Evolutionary conservation across 2,329 filamentous ascomycete genomes (phyloP).

Genomic region (Fusarium veterinarium): DNA sequence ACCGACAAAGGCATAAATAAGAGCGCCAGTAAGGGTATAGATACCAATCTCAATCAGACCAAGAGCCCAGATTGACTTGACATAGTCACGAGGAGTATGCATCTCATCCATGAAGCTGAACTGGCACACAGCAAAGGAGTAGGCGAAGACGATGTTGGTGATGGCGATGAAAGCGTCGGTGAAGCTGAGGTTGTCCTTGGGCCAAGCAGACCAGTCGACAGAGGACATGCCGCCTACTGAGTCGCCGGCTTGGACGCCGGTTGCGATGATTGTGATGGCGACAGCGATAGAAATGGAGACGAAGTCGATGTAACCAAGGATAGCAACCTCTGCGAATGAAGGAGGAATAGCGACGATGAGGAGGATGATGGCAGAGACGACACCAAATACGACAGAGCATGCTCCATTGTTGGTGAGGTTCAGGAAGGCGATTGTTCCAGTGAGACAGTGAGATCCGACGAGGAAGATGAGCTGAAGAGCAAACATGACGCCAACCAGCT

Average conservation of each 20-base stretch:
- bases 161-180: constrained; percentile 69
- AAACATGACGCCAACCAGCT: constrained; percentile 69
- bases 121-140: constrained; percentile 66
- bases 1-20: constrained; percentile 78
- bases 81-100: constrained; percentile 60
- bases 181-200: constrained; percentile 59
- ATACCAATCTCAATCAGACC: constrained; percentile 71
- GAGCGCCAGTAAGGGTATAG: constrained; percentile 73
- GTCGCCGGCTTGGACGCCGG: constrained; percentile 60
- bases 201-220: constrained; percentile 59
- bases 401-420: constrained; percentile 67
- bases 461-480: constrained; percentile 75
- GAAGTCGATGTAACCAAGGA: constrained; percentile 67
- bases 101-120: constrained; percentile 67
- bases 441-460: constrained; percentile 77
- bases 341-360: constrained; percentile 60
- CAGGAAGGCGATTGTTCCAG: constrained; percentile 76
- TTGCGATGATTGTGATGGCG: constrained; percentile 73
- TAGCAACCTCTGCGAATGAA: constrained; percentile 61
- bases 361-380: constrained; percentile 59
- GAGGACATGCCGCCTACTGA: constrained; percentile 47
- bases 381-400: constrained; percentile 59
- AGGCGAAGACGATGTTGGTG: constrained; percentile 78
- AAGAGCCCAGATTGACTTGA: constrained; percentile 69
- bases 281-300: constrained; percentile 72